Evolutionary conservation across 805 yeast genomes (phyloP).

Genomic region (Scheffersomyces ergatensis): DNA sequence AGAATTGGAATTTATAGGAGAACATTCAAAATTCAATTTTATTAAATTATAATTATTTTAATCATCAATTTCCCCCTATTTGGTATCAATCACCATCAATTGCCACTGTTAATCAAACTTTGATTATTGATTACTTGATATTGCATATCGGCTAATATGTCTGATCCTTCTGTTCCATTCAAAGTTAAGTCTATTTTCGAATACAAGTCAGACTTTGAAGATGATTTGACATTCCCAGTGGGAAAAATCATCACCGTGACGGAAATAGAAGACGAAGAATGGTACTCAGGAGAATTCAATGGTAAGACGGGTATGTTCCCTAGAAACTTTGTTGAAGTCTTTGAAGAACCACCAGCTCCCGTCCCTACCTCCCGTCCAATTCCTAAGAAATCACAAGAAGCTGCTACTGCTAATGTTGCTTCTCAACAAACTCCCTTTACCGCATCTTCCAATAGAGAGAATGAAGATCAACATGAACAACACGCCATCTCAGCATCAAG

Average conservation of each 20-base stretch:
- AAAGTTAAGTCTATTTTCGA: slow-evolving; percentile 66
- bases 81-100: no score
- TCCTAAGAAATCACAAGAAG: neutral
- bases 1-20: no score
- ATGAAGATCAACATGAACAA: neutral
- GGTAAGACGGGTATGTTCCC: slow-evolving; percentile 86
- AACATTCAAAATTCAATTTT: no score
- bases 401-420: neutral
- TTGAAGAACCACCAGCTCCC: slow-evolving; percentile 9
- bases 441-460: no score
- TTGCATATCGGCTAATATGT: no score
- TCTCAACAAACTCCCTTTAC: neutral
- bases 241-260: slow-evolving; percentile 76
- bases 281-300: slow-evolving; percentile 74
- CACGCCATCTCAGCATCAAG: neutral
- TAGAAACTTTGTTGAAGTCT: slow-evolving; percentile 64
- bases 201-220: slow-evolving; percentile 63
- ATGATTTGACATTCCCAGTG: slow-evolving; percentile 70
- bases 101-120: no score
- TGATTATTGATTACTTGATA: no score
- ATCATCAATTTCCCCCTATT: no score
- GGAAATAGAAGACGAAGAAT: slow-evolving; percentile 83
- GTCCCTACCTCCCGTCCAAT: slow-evolving; percentile 5
- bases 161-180: slow-evolving; percentile 46
- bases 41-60: no score